A percentile compares a stretch with the other conserved stretches of the same genome.
phyloP scores from a whole-genome alignment of 768 basidiomycete species.

The Nevesoporus exiguus region DNA sequence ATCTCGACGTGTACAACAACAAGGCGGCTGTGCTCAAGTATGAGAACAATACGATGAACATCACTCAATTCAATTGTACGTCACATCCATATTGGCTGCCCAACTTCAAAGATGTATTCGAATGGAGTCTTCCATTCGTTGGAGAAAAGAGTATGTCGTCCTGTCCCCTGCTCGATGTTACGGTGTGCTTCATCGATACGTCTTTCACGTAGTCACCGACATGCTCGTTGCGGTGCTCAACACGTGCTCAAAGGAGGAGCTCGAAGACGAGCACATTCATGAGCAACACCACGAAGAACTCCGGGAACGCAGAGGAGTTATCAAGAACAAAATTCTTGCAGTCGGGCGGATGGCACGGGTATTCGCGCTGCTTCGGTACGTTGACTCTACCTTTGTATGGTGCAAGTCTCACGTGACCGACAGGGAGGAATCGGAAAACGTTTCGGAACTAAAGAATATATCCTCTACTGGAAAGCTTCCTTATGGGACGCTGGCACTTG shows the following conservation, averaged over 20 bases:
- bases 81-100: slow-evolving; percentile 95
- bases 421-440: slow-evolving; percentile 63
- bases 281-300: slow-evolving; percentile 23
- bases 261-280: slow-evolving; percentile 62
- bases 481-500: slow-evolving; percentile 53
- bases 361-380: slow-evolving; percentile 62
- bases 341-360: slow-evolving; percentile 67
- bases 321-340: slow-evolving; percentile 72
- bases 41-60: slow-evolving; percentile 94
- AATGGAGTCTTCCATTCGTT: slow-evolving; percentile 96
- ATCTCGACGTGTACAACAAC: slow-evolving; percentile 95
- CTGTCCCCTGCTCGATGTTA: background rate
- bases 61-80: slow-evolving; percentile 77
- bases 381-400: background rate
- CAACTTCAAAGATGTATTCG: slow-evolving; percentile 97
- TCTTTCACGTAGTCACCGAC: slow-evolving; percentile 70
- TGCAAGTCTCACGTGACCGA: background rate
- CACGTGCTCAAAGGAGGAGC: slow-evolving; percentile 93
- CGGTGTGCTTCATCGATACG: background rate
- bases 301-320: slow-evolving; percentile 47
- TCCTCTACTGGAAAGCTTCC: slow-evolving; percentile 49
- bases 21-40: slow-evolving; percentile 97
- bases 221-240: slow-evolving; percentile 97
- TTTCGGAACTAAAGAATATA: slow-evolving; percentile 68
- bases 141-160: slow-evolving; percentile 83